A percentile compares a stretch with the other conserved stretches of the same genome.
phyloP scores from a whole-genome alignment of 1,284 basidiomycete species.

The Peniophora sp. region DNA sequence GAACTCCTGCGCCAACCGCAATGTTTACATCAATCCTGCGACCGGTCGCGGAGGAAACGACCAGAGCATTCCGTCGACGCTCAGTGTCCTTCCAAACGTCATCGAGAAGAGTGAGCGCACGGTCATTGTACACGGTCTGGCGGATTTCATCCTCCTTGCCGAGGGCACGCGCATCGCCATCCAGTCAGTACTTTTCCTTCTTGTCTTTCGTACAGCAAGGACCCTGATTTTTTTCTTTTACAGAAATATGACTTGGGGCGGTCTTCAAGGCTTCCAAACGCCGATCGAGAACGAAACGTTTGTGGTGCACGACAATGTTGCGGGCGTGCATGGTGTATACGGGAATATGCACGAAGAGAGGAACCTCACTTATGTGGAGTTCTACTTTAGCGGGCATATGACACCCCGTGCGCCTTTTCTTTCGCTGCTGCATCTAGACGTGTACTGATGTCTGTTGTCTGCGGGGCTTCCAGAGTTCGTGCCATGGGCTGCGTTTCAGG shows the following conservation, averaged over 20 bases:
- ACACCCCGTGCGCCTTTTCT: slow-evolving; percentile 37
- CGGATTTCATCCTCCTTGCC: slow-evolving; percentile 44
- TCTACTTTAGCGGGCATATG: slow-evolving; percentile 52
- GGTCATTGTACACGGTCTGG: slow-evolving; percentile 22
- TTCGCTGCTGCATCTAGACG: too few species aligned
- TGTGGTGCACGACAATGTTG: slow-evolving; percentile 23
- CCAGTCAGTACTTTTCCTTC: slow-evolving; percentile 28
- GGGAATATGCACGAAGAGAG: slow-evolving; percentile 29
- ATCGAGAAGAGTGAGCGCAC: slow-evolving; percentile 32
- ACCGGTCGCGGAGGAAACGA: slow-evolving; percentile 22
- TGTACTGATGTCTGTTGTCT: background rate
- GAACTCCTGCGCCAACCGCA: slow-evolving; percentile 33
- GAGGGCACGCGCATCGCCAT: slow-evolving; percentile 55
- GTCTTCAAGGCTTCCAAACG: slow-evolving; percentile 30
- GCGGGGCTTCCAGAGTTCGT: slow-evolving; percentile 38
- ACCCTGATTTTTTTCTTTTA: too few species aligned
- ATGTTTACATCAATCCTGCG: slow-evolving; percentile 38
- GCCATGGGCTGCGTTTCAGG: slow-evolving; percentile 36
- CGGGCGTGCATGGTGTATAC: slow-evolving; percentile 18
- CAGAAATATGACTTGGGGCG: slow-evolving; percentile 33
- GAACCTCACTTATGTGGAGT: slow-evolving; percentile 37
- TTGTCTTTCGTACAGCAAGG: background rate
- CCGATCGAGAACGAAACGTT: slow-evolving; percentile 29
- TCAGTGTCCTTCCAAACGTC: slow-evolving; percentile 30
- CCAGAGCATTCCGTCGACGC: slow-evolving; percentile 26